Base-by-base conservation (phyloP, 495 filamentous ascomycete genomes). In the Hypoxylon fuscum region DNA sequence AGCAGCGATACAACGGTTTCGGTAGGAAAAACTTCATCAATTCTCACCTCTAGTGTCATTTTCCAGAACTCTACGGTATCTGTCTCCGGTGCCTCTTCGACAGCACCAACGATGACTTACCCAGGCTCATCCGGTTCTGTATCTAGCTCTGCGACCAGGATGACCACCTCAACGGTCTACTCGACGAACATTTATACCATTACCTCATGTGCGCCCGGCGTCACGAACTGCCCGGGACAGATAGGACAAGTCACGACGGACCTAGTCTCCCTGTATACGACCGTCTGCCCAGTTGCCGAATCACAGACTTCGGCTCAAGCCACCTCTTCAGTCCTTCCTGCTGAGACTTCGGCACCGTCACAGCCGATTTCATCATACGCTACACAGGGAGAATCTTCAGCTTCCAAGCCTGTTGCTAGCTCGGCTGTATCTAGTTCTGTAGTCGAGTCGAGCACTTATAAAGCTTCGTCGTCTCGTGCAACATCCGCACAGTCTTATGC, bases 151-250 rank as follows among this genome's bases (percentile, higher is more conserved):
- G 43, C 32, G 3, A 49, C 50, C 29, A 27, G 73, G 32, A 77
- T 74, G 25, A 86, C 83, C 47, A 84, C 81, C 21, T 87, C 85
- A 7, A 88, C 87, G 37, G 75, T 87, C 14, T 87, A 80, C 70
- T 72, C 78, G 12, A 89, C 86, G 8, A 81, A 76, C 48, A 75
- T 79, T 63, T 74, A 82, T 54, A 87, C 87, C 5, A 75, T 87
- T 66, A 85, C 82, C 2, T 81, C 79, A 54, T 88, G 85, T 68
- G 77, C 79, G 6, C 69, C 86, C 1, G 79, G 73, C 5, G 81
- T 88, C n/a, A 84, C 81, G 49, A 71, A 85, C 67, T 89, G 87
- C 75, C 85, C 85, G 12, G 81, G 79, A 68, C 32, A 57, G 69
- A 17, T 84, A 72, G 42, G 83, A 76, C 59, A 77, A 50, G 79